phyloP scores from a whole-genome alignment of 306 rosid species.

The Argentina anserina region DNA sequence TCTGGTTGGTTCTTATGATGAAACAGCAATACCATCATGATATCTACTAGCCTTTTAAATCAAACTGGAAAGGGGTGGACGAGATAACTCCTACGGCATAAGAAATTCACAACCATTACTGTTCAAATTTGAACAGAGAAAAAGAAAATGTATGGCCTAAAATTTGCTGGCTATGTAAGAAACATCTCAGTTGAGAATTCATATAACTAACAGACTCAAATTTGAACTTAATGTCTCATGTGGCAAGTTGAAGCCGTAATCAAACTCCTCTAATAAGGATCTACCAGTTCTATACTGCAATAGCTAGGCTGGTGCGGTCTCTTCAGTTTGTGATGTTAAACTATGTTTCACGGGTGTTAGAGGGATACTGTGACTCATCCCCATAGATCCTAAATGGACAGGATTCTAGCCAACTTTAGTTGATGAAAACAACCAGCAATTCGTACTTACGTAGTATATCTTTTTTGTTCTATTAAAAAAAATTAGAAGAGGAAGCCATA shows the following conservation, averaged over 20 bases:
- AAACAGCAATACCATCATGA: not conserved
- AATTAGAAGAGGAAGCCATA: not conserved
- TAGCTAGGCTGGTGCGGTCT: too few relatives aligned
- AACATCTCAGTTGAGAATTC: not conserved
- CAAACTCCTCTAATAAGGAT: too few relatives aligned
- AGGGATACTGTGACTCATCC: too few relatives aligned
- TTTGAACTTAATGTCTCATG: not conserved
- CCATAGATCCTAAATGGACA: not conserved
- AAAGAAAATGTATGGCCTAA: not conserved
- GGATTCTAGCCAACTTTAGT: not conserved
- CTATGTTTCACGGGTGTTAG: too few relatives aligned
- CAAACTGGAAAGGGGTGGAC: too few relatives aligned
- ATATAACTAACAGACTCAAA: not conserved
- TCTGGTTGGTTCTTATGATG: slow-evolving; percentile 4
- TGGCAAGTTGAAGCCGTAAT: not conserved
- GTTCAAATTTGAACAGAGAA: not conserved
- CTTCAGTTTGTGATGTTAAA: too few relatives aligned
- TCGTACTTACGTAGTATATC: too few relatives aligned
- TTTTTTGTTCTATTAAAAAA: too few relatives aligned
- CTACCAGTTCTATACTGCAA: too few relatives aligned
- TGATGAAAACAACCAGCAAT: not conserved
- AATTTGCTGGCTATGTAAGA: not conserved
- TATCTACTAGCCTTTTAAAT: not conserved
- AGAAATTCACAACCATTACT: not conserved
- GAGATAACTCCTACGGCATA: not conserved